Evolutionary conservation across 2,329 filamentous ascomycete genomes (phyloP).

Genomic region (Ceratocystis alfenasii): DNA sequence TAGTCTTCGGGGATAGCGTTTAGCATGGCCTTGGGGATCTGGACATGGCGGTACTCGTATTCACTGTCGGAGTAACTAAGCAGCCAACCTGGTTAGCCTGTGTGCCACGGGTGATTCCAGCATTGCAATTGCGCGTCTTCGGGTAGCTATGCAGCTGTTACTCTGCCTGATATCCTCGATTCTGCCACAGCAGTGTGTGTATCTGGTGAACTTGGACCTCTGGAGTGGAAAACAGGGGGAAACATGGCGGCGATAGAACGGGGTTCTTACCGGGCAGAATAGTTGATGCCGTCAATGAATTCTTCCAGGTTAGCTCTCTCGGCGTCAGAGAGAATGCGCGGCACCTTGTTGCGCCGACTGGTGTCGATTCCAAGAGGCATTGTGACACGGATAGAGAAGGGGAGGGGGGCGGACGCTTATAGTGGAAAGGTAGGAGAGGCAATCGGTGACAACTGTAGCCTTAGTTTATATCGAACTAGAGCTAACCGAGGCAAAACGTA

Average conservation of each 20-base stretch:
- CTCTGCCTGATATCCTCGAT: neutral
- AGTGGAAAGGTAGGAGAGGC: neutral
- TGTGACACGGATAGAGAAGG: constrained; percentile 4
- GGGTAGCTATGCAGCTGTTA: neutral
- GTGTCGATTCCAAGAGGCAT: constrained; percentile 54
- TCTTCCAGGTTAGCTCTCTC: constrained; percentile 81
- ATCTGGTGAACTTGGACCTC: neutral
- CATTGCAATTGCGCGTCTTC: neutral
- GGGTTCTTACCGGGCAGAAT: constrained; percentile 65
- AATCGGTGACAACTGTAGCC: neutral
- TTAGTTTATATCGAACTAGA: neutral
- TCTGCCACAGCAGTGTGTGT: neutral
- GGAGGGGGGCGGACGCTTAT: neutral
- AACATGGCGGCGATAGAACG: neutral
- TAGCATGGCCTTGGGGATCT: constrained; percentile 95
- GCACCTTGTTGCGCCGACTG: constrained; percentile 73
- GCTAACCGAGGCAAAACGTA: neutral
- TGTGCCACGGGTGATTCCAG: too few species aligned
- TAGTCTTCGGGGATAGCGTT: constrained; percentile 94
- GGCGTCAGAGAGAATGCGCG: constrained; percentile 64
- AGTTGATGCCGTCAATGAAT: constrained; percentile 87
- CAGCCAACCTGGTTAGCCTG: neutral
- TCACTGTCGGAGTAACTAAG: constrained; percentile 80
- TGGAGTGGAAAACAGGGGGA: neutral
- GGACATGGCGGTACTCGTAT: constrained; percentile 95